These are phyloP conservation scores for Geotrichum candidum DNA, from an alignment of 1,139 yeast genomes.

Conservation along the genomic window DNA sequence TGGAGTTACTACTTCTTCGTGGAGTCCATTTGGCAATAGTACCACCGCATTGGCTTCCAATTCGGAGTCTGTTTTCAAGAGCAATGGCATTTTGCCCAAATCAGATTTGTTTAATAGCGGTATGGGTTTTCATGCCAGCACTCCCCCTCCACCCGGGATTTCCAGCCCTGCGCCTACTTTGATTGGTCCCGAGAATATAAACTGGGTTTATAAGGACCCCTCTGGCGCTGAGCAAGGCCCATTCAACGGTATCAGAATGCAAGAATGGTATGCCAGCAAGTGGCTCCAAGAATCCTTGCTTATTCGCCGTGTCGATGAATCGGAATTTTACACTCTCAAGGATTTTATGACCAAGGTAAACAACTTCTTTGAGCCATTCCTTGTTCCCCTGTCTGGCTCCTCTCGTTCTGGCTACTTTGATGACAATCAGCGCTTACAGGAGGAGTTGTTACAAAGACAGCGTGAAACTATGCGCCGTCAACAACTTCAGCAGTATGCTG, in stretches of 20 bases:
- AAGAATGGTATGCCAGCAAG: conserved; percentile 63
- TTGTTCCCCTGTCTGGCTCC: conserved; percentile 45
- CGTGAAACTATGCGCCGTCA: conserved; percentile 21
- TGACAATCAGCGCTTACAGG: conserved; percentile 19
- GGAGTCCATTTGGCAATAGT: conserved; percentile 18
- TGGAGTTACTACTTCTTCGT: conserved; percentile 10
- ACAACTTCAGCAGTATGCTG: conserved; percentile 21
- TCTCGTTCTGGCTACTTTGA: conserved; percentile 13
- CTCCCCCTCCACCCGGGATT: conserved; percentile 29
- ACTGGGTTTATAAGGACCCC: conserved; percentile 73
- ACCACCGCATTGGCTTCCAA: conserved; percentile 10
- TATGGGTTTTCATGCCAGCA: conserved; percentile 15
- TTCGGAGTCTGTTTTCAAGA: conserved; percentile 10
- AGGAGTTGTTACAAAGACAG: conserved; percentile 20
- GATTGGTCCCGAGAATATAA: conserved; percentile 41
- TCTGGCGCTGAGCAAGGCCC: conserved; percentile 75
- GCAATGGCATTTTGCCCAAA: conserved; percentile 13
- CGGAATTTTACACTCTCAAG: conserved; percentile 31
- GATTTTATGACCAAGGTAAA: conserved; percentile 38
- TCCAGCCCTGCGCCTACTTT: conserved; percentile 20
- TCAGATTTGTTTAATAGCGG: conserved; percentile 10
- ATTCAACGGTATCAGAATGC: conserved; percentile 69
- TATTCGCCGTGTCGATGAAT: conserved; percentile 46
- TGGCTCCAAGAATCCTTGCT: conserved; percentile 53
- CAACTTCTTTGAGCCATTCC: conserved; percentile 55